These are phyloP conservation scores for Purpureocillium lavendulum DNA, from an alignment of 2,329 filamentous ascomycete genomes.

Conservation along the genomic window DNA sequence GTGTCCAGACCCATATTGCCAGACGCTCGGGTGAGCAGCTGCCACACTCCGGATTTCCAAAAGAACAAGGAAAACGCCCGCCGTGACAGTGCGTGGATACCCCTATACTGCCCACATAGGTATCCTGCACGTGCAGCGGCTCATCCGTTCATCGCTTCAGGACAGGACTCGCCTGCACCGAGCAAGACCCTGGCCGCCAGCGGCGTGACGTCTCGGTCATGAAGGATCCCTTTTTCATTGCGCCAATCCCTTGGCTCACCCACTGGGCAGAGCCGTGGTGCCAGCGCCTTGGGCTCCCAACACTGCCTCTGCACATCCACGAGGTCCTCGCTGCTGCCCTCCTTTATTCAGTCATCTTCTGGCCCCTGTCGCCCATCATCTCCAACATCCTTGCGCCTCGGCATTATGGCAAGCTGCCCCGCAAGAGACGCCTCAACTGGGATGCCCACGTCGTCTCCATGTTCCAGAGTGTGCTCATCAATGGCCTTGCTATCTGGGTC, in stretches of 20 bases:
- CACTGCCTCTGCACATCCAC: conserved; percentile 69
- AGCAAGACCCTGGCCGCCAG: no score
- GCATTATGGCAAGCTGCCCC: conserved; percentile 55
- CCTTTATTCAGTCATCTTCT: conserved; percentile 62
- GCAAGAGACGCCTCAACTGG: conserved; percentile 66
- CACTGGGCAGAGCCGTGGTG: conserved; percentile 55
- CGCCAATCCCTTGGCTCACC: conserved; percentile 49
- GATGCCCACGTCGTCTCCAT: conserved; percentile 82
- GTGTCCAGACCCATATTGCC: no score
- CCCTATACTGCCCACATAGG: no score
- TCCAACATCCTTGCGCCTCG: conserved; percentile 54
- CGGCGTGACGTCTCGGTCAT: conserved; percentile 38
- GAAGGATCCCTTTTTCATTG: conserved; percentile 65
- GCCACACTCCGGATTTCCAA: no score
- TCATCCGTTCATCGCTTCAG: no score
- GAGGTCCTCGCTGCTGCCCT: conserved; percentile 60
- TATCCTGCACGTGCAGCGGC: no score
- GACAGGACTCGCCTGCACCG: no score
- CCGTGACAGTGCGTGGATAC: no score
- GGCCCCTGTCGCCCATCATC: conserved; percentile 57
- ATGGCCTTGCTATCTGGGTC: conserved; percentile 63
- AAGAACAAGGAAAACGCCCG: no score
- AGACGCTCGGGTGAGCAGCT: no score
- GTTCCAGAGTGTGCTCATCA: conserved; percentile 67
- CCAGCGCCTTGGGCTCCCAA: conserved; percentile 50